Evolutionary conservation across 192 early-diverging fungal species (phyloP), one percentile per base, ranked within the genome.

Genomic region (Coemansia sp.): DNA sequence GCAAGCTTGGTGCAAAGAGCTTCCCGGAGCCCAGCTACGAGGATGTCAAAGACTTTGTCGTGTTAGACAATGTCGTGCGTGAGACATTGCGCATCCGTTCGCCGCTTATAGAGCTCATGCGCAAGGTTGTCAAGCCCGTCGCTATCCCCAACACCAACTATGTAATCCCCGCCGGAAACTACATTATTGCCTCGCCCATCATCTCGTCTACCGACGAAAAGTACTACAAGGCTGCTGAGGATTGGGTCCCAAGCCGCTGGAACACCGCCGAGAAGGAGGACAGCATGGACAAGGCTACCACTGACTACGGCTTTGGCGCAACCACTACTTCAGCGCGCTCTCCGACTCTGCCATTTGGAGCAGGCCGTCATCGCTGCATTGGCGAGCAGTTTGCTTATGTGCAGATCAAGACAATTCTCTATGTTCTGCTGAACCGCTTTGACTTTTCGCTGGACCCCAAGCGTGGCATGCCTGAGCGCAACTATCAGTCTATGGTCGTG

Each of bases 291-390:
- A 80, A 82, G 70, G 63, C 71, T 41, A 74, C 84, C 13, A 84
- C 88, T 8, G 90, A 93, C 77, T 93, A 89, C 67, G 92, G 92
- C 30, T 93, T 89, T 71, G 92, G 92, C 59, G 85, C 82, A 67
- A 84, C 90, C 45, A 71, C 73, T 11, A 78, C 78, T 15, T 83
- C 77, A 39, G 95, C 97, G 20, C 86, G 87, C 66, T 90, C 86
- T 62, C 89, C 92, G 20, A 96, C 89, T 74, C 86, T 99, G 69
- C 97, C 97, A 35, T 99, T 99, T 85, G 97, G 97, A 71, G 97
- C 96, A 30, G 94, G 93, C 44, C 92, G 97, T 64, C 97, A 99
- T 87, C 87, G 97, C 62, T 99, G 97, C 85, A 99, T 99, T 82
- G 97, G 97, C 62, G 97, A 99, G 78, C 84, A 88, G 53, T 99